These are phyloP conservation scores for Tuctoria greenei DNA, from an alignment of 176 grass and related monocot genomes.

Conservation along the genomic window DNA sequence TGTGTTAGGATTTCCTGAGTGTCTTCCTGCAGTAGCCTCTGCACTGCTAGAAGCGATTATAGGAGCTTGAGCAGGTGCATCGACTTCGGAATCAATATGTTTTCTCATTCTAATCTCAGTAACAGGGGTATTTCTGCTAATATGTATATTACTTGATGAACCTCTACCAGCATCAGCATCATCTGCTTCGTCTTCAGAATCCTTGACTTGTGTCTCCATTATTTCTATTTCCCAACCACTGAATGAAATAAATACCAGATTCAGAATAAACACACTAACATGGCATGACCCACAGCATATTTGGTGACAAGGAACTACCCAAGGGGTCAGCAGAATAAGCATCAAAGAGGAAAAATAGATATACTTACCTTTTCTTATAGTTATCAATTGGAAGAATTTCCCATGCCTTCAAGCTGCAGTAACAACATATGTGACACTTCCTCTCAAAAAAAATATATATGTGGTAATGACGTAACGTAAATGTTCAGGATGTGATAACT, in stretches of 20 bases:
- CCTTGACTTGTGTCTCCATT: constrained; percentile 61
- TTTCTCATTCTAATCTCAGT: constrained; percentile 7
- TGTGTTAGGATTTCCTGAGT: constrained; percentile 1
- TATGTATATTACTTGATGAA: constrained; percentile 22
- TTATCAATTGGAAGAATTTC: constrained; percentile 55
- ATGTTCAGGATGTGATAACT: neutral
- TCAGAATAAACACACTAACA: constrained; percentile 18
- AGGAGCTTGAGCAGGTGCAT: neutral
- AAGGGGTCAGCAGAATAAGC: neutral
- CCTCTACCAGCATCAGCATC: constrained; percentile 41
- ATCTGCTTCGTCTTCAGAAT: constrained; percentile 67
- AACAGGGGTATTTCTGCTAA: constrained; percentile 12
- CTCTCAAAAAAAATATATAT: too few relatives aligned
- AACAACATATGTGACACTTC: constrained; percentile 11
- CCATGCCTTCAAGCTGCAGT: constrained; percentile 69
- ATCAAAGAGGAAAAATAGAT: neutral
- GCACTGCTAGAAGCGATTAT: constrained; percentile 13
- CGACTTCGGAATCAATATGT: constrained; percentile 28
- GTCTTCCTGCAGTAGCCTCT: constrained; percentile 26
- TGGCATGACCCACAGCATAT: neutral
- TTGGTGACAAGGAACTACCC: neutral
- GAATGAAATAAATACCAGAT: constrained; percentile 27
- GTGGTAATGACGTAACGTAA: too few relatives aligned
- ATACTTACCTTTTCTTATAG: constrained; percentile 66
- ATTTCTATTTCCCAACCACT: constrained; percentile 75